Base-by-base conservation (phyloP, 139 green algal species). In the Trebouxia sp. region DNA sequence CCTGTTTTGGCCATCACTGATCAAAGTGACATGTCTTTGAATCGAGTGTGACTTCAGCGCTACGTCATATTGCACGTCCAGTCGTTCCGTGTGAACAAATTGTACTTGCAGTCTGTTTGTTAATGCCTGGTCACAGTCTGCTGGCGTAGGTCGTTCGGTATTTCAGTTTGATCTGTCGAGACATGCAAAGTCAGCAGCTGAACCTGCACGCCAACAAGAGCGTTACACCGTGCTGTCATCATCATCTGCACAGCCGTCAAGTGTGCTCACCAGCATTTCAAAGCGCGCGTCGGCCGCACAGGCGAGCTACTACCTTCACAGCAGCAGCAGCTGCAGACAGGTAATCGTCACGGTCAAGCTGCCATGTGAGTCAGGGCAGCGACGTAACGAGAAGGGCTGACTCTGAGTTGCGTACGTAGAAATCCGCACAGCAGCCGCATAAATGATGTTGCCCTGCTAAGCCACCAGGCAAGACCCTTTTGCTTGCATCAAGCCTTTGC, bases 131-230 rank as follows among this genome's bases (percentile, higher is more conserved):
- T n/a, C n/a, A n/a, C n/a, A n/a, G n/a, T n/a, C n/a, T n/a, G n/a
- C n/a, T n/a, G n/a, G n/a, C n/a, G n/a, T n/a, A n/a, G n/a, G n/a
- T n/a, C n/a, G n/a, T n/a, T n/a, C n/a, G n/a, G n/a, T n/a, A n/a
- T n/a, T n/a, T n/a, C n/a, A n/a, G n/a, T n/a, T n/a, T n/a, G n/a
- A n/a, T n/a, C n/a, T n/a, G n/a, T n/a, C 10, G 12, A 32, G 32
- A 72, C 62, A 72, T 72, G 62, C 62, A 72, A 43, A 12, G 62
- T 35, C 62, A 72, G 62, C 62, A 72, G 35, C 62, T 72, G n/a
- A 35, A 42, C 32, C 32, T 45, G 35, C 5, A 6, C 26, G 42
- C 32, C 28, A 28, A 43, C 11, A 0, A 42, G 11, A 45, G 12
- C 62, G n/a, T n/a, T n/a, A 24, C 11, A 4, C 32, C 9, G n/a